Percentiles rank a stretch among this genome's conserved stretches.
Evolutionary conservation across 2,329 filamentous ascomycete genomes (phyloP).

Genomic region (Calonectria montana): DNA sequence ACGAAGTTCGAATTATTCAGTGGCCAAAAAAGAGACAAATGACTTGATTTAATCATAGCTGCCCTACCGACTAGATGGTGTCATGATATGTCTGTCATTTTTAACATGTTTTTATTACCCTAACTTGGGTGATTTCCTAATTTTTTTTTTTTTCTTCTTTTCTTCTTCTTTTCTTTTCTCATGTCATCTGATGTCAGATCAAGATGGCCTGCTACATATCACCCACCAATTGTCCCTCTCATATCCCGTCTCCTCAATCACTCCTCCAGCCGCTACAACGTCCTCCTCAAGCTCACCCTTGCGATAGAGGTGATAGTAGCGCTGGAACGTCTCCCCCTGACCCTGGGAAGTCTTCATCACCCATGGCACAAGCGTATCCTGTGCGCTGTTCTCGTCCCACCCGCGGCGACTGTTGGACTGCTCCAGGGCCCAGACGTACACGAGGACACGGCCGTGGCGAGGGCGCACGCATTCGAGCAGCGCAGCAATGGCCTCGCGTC

Average conservation of each 20-base stretch:
- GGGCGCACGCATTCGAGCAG: constrained; percentile 75
- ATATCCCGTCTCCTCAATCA: constrained; percentile 84
- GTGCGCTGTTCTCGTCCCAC: constrained; percentile 85
- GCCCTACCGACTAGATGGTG: background rate
- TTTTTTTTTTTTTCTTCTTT: constrained; percentile 8
- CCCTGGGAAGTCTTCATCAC: constrained; percentile 67
- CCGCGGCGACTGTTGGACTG: constrained; percentile 87
- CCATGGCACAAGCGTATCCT: constrained; percentile 98
- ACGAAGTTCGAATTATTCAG: constrained; percentile 21
- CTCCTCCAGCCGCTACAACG: constrained; percentile 78
- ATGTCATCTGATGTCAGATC: constrained; percentile 17
- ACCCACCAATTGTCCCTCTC: constrained; percentile 99
- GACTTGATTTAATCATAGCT: background rate
- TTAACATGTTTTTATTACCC: background rate
- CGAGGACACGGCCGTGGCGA: constrained; percentile 75
- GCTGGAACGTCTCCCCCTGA: constrained; percentile 73
- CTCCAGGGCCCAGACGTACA: constrained; percentile 97
- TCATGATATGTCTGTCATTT: background rate
- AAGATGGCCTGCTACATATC: constrained; percentile 59
- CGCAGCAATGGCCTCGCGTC: constrained; percentile 76
- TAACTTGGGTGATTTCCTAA: background rate
- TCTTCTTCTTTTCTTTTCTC: constrained; percentile 19
- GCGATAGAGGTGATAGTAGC: constrained; percentile 94
- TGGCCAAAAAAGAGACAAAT: constrained; percentile 17
- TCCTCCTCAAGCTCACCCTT: constrained; percentile 89